Evolutionary conservation across 805 yeast genomes (phyloP), one percentile per base, ranked within the genome.

Genomic region (Yarrowia porcina): DNA sequence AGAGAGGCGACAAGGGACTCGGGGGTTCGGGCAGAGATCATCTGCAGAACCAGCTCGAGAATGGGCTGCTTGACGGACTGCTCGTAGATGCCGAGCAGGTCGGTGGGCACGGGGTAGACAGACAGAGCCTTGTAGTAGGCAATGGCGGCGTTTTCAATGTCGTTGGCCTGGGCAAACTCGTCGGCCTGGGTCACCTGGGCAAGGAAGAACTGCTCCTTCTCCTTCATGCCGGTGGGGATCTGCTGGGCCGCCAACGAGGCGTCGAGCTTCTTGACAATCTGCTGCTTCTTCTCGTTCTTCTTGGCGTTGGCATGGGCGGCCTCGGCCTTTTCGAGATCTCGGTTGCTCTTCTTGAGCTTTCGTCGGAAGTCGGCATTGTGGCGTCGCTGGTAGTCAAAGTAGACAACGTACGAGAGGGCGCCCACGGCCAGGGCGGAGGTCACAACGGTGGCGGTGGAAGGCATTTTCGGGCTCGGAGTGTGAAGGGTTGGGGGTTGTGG

Each of bases 91-190:
- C 87, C 88, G 73, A 94, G 81, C 69, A 94, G 84, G 71, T 90
- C 97, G 63, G 96, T 87, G 65, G 99, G 99, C 75, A 88, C 87
- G 66, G 99, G 98, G 76, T 92, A 93, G 57, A 91, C 92, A 42
- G 90, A 83, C 72, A 94, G 81, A 13, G 97, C 98, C 76, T 90
- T 89, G 83, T 94, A 94, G 82, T 91, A 94, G 68, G 87, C 83
- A 68, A 92, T 80, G 38, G 99, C 98, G 47, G 97, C 87, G 65
- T 87, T 90, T 67, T 88, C 76, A 62, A 67, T 65, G 54, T 66
- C 64, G 74, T 88, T 90, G 66, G 88, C 85, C 67, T 82, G 79
- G 66, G 90, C 83, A 69, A 89, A 79, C 74, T 87, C 88, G 76
- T 93, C 98, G 74, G 97, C 98, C 54, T 80, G 72, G 65, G 90